These are phyloP conservation scores for Talaromyces liani DNA, from an alignment of 495 filamentous ascomycete genomes.

Conservation along the genomic window DNA sequence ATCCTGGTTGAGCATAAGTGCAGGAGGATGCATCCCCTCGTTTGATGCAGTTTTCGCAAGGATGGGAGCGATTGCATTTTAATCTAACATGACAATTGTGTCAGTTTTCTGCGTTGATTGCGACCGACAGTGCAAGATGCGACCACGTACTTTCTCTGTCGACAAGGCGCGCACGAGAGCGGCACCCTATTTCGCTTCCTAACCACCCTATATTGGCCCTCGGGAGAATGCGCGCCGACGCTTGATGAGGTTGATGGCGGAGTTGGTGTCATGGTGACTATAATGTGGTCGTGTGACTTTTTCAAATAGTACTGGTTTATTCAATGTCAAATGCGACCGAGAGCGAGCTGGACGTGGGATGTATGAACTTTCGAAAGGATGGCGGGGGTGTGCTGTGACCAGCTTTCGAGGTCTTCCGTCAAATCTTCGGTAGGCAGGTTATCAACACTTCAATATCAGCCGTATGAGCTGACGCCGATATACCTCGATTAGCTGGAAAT, in stretches of 20 bases:
- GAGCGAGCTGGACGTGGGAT: background rate
- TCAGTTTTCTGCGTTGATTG: background rate
- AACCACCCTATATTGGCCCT: conserved; percentile 80
- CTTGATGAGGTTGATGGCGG: conserved; percentile 84
- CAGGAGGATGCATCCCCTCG: conserved; percentile 77
- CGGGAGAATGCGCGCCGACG: conserved; percentile 69
- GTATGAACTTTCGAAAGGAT: background rate
- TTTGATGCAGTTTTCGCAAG: conserved; percentile 94
- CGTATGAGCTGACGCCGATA: background rate
- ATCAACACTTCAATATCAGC: background rate
- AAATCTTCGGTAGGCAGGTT: background rate
- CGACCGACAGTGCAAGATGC: background rate
- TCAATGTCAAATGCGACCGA: background rate
- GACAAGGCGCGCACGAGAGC: conserved; percentile 87
- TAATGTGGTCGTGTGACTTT: background rate
- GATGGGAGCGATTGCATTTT: conserved; percentile 90
- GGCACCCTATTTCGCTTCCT: conserved; percentile 93
- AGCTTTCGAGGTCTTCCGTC: background rate
- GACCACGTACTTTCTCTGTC: conserved; percentile 79
- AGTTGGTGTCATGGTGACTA: conserved; percentile 67
- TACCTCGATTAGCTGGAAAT: background rate
- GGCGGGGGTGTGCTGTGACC: background rate
- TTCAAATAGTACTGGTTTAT: background rate
- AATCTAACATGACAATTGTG: conserved; percentile 37
- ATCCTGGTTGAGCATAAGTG: conserved; percentile 75